These are phyloP conservation scores for Urostyla sp. DNA, from an alignment of 73 alveolate species.

Conservation along the genomic window DNA sequence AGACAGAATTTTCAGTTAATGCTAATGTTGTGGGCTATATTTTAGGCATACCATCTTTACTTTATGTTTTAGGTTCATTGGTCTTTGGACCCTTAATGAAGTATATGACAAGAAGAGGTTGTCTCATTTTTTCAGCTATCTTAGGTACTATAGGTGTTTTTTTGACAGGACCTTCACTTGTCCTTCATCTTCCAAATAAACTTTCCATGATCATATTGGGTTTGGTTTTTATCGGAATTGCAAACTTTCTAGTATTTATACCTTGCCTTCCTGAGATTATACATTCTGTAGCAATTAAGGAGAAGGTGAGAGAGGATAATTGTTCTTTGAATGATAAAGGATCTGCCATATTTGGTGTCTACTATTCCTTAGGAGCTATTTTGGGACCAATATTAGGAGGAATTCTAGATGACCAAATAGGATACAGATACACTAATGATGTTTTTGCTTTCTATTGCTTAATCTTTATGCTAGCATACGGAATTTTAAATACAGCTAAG, in stretches of 20 bases:
- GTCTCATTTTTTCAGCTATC: neutral
- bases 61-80: conserved; percentile 9
- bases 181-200: conserved; percentile 4
- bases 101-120: conserved; percentile 15
- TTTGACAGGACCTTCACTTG: conserved; percentile 26
- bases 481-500: too few relatives aligned
- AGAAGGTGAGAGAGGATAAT: neutral
- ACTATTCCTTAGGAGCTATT: neutral
- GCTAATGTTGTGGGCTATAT: neutral
- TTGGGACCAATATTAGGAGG: neutral
- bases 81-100: neutral
- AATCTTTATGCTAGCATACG: too few relatives aligned
- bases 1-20: neutral
- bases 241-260: conserved; percentile 28
- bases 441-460: neutral
- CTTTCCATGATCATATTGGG: conserved; percentile 34
- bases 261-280: conserved; percentile 45
- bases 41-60: conserved; percentile 40
- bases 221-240: conserved; percentile 3
- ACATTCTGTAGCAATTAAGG: neutral
- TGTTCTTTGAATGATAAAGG: neutral
- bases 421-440: neutral
- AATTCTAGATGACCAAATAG: neutral
- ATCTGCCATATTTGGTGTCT: neutral
- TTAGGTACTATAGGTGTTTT: neutral